Base-by-base conservation (phyloP, 2,329 filamentous ascomycete genomes). In the Coniella lustricola region DNA sequence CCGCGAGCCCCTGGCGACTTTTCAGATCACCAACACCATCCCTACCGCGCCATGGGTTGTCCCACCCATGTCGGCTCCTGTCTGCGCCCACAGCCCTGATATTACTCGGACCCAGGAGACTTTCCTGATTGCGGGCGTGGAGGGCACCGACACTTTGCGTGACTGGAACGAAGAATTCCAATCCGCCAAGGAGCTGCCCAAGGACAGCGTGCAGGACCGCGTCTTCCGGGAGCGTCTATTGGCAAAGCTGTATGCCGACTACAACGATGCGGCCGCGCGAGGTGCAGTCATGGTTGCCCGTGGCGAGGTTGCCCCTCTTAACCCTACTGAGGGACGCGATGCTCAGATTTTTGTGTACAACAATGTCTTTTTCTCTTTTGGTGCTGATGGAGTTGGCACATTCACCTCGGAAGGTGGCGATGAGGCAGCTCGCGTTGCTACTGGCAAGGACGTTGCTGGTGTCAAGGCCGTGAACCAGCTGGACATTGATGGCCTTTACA, bases 91-190 rank as follows among this genome's bases (percentile, higher is more conserved):
- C 65, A 79, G 85, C 60, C 66, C 90, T 20, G 93, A 98, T 64
- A 79, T 90, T 54, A 88, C 90, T 18, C 82, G 94, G 48, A 87
- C 90, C 18, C 93, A 98, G 68, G 93, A 98, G 72, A 87, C 86
- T 42, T 96, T 88, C 63, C 73, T 98, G 52, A 82, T 97, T 52
- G 81, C 87, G 17, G 94, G 94, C 25, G 84, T 90, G 21, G 93
- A 98, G 61, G 95, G 91, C 64, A 88, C 89, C 0, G 93, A 98
- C 62, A 95, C 90, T 4, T 74, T 98, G 54, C 82, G 93, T 50
- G 93, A 98, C 67, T 98, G 94, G 91, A 98, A 98, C 60, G 93
- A 98, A 66, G 93, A 98, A 64, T 95, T 98, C 63, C 93, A 98
- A 67, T 95, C 91, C 2, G 95, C 93, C 10, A 84, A 89, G 60